Evolutionary conservation across 2,329 filamentous ascomycete genomes (phyloP), one percentile per base, ranked within the genome.

Genomic region (Coniochaeta sp.): DNA sequence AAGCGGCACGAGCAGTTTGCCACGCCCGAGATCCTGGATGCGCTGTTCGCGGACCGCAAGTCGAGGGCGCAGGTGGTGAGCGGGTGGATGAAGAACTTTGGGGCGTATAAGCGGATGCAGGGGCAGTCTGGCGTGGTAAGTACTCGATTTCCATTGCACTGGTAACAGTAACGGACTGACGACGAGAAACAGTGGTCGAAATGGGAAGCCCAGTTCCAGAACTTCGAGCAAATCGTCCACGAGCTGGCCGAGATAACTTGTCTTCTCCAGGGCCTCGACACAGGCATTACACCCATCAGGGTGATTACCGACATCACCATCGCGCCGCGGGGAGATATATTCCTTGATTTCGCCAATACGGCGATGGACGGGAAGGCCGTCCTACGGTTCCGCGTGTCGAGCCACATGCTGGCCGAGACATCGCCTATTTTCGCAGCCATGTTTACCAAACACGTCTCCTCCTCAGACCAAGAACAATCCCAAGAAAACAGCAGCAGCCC

Each of bases 371-470:
- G 53, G 14, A 51, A 62, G 47, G 73, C 75, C 0, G 69, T 72
- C 1, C 57, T 76, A 10, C 69, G 75, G 6, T 81, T 79, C 51
- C 69, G 75, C 6, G 76, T 81, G 6, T 77, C 75, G 0, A 78
- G 76, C 1, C 67, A 73, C 55, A 68, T 76, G 61, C 61, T 80
- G 13, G 69, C 73, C 3, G 74, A 78, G 60, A 72, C 72, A 0
- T 80, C 78, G 12, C 73, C 76, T 6, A 68, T 79, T 4, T 81
- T 81, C 54, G 70, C 71, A 0, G 66, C 71, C 35, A 74, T 79
- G 62, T 76, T 81, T 20, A 45, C 26, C 52, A 16, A 35, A 13
- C 49, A 47, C 48, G 57, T 63, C n/a, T 32, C 30, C 30, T 32
- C 30, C n/a, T n/a, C 9, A 16, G 38, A 42, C n/a, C 38, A 6